Base-by-base conservation (phyloP, 2,329 filamentous ascomycete genomes). In the Teratosphaeriaceae sp. region DNA sequence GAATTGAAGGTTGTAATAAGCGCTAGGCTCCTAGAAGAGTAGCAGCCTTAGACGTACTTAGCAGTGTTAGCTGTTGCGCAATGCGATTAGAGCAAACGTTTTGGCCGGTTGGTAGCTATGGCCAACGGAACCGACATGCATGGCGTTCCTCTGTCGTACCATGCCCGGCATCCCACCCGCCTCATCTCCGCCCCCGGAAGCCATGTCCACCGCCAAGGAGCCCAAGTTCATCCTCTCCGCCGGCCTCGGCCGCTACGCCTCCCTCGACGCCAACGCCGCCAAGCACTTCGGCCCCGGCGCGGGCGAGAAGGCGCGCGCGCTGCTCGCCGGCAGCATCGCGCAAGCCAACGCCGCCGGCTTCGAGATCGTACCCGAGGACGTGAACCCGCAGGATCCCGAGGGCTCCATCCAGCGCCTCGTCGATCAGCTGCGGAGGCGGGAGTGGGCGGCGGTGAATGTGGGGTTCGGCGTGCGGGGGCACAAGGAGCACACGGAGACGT, bases 211-310 rank as follows among this genome's bases (percentile, higher is more conserved):
- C 3, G 3, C 19, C 18, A 13, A 8, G 3, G 34, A 22, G 9
- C 36, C 31, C 20, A 44, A 34, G 21, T 22, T 23, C 15, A 48
- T 48, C 27, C 38, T 48, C 16, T 26, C 34, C 15, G 34, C 27
- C 11, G 45, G 45, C 12, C 24, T 48, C 7, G 45, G 45, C n/a
- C 37, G 31, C 33, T 45, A 34, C 40, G 45, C 42, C 19, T n/a
- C 30, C 24, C 36, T 9, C 12, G 38, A 48, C 19, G 19, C 30
- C 13, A 42, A 38, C 29, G 42, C 42, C 13, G 11, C 15, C 7
- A 20, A 30, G 11, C 30, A 39, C 31, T 48, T 48, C 38, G 45
- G 45, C 20, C 41, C 45, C 16, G 19, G 40, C 20, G 45, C 42
- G 8, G 35, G 36, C 16, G 38, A 35, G 11, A 44, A 42, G 16